Base-by-base conservation (phyloP, 257 asterid genomes). In the Eustoma russellianum region DNA sequence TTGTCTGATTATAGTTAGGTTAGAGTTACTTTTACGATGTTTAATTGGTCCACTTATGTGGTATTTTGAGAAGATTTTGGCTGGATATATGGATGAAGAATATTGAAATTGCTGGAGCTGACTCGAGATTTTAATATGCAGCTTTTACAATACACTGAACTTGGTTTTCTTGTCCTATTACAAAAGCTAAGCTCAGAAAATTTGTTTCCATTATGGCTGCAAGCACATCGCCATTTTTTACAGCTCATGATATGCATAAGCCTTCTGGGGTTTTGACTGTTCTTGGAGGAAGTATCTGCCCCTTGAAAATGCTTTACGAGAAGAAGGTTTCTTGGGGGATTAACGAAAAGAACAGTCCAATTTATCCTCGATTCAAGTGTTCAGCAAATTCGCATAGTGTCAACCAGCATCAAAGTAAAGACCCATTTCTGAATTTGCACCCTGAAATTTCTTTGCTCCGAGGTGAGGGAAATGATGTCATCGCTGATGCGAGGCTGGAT, bases 381-480 rank as follows among this genome's bases (percentile, higher is more conserved):
- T 83, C 82, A 0, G 67, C 89, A 24, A 81, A 70, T 66, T 79
- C 94, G 9, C 87, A 81, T 50, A 73, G 73, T 63, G 61, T 77
- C 34, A 69, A 72, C 58, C 79, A 82, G 17, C 77, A 76, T 66
- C 74, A 74, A 41, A 76, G 66, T 45, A 83, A 76, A 73, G 94
- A 83, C 46, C 76, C 90, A 1, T 86, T 85, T 71, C 82, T 86
- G 58, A 83, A 81, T 75, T 72, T 79, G 17, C 97, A 86, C 65
- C 94, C 95, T 0, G 97, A 89, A 81, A 69, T 86, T 56, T 76
- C 94, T 0, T 45, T 89, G 86, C 94, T 89, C 53, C 71, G 91
- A 68, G 97, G 97, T 16, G 95, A 83, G 68, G 56, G 78, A 7
- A 77, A 61, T 64, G 63, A 64, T 50, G 71, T 77, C 5, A 33